phyloP scores from a whole-genome alignment of 805 yeast species.

The Candida odintsovae region DNA sequence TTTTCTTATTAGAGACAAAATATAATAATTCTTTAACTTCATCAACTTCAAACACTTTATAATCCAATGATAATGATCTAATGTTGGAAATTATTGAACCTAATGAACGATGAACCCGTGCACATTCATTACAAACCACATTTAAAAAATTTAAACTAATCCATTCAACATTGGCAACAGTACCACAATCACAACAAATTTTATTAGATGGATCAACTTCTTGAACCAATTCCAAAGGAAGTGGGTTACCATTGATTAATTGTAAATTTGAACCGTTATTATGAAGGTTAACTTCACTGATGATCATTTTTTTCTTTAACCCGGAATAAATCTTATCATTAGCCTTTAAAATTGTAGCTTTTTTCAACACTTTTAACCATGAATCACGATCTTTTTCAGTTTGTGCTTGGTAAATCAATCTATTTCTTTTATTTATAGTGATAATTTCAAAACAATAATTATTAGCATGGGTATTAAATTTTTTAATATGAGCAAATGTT shows the following conservation, averaged over 20 bases:
- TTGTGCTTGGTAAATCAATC: conserved; percentile 64
- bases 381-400: conserved; percentile 57
- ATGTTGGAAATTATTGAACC: conserved; percentile 81
- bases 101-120: conserved; percentile 81
- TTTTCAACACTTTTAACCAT: conserved; percentile 52
- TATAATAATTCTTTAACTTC: conserved; percentile 57
- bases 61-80: conserved; percentile 72
- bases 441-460: conserved; percentile 68
- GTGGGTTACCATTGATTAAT: not conserved
- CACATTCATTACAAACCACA: conserved; percentile 76
- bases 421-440: conserved; percentile 59
- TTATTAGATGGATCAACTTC: conserved; percentile 47
- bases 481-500: conserved; percentile 58
- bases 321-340: not conserved
- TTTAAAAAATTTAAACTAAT: conserved; percentile 69
- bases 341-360: conserved; percentile 39
- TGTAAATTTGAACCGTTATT: too few species aligned
- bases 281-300: too few species aligned
- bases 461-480: conserved; percentile 22
- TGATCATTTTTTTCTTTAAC: too few species aligned
- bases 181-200: conserved; percentile 76
- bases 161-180: conserved; percentile 71
- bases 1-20: conserved; percentile 46
- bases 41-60: conserved; percentile 42
- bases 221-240: conserved; percentile 19